Conservation (phyloP, 192 early-diverging fungal genomes). For the Coemansia sp. region DNA sequence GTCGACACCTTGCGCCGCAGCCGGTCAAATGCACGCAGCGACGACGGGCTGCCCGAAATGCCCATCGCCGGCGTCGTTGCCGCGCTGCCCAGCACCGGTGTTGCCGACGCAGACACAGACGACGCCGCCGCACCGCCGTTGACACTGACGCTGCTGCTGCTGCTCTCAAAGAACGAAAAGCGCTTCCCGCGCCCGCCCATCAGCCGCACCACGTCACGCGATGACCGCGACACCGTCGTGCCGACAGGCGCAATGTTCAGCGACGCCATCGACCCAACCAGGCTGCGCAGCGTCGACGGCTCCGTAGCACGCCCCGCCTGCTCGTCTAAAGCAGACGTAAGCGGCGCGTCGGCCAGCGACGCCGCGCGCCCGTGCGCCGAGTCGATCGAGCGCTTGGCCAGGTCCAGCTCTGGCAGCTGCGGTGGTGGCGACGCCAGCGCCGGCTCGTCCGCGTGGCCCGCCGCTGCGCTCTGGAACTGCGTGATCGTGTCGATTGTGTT, state of each 20-base stretch:
- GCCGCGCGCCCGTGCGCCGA: conserved; percentile 6
- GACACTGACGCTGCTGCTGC: conserved; percentile 20
- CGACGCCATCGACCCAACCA: conserved; percentile 50
- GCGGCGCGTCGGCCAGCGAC: conserved; percentile 5
- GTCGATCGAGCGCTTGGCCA: conserved; percentile 42
- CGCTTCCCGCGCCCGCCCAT: conserved; percentile 52
- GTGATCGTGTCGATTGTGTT: conserved; percentile 64
- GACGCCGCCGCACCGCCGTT: background rate
- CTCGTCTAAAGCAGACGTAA: background rate
- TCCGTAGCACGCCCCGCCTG: background rate
- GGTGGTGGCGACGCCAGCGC: conserved; percentile 24
- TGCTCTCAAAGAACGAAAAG: conserved; percentile 50
- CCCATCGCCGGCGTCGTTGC: conserved; percentile 13
- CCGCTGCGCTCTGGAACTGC: conserved; percentile 37
- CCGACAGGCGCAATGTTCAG: conserved; percentile 28
- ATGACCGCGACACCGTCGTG: conserved; percentile 34
- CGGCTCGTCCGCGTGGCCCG: background rate
- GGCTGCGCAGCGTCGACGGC: conserved; percentile 31
- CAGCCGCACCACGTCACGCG: conserved; percentile 50
- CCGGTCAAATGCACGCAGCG: conserved; percentile 46
- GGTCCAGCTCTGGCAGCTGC: conserved; percentile 52
- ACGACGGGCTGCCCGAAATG: conserved; percentile 12
- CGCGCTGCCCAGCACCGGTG: conserved; percentile 14
- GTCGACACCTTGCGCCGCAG: conserved; percentile 53
- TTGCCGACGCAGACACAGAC: background rate